These are phyloP conservation scores for Peronospora tabacina DNA, from an alignment of 352 stramenopile species.

Conservation along the genomic window DNA sequence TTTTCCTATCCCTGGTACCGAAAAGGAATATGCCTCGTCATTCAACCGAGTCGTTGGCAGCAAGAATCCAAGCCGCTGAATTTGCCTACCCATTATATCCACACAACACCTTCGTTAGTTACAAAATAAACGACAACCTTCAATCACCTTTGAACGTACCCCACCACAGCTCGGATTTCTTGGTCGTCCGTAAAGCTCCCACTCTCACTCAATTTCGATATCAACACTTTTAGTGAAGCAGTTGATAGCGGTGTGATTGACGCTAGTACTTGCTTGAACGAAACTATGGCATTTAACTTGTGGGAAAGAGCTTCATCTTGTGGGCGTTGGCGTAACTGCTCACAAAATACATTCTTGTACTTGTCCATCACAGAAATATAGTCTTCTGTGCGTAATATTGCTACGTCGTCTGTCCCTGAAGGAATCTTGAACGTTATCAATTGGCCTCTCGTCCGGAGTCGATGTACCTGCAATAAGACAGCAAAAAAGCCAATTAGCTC, in stretches of 20 bases:
- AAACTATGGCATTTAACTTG: conserved; percentile 37
- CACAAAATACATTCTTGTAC: conserved; percentile 26
- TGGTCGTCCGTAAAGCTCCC: conserved; percentile 3
- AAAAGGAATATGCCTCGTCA: conserved; percentile 42
- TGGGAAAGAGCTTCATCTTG: conserved; percentile 12
- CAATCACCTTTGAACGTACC: conserved; percentile 20
- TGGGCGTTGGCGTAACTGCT: conserved; percentile 20
- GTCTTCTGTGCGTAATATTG: conserved; percentile 26
- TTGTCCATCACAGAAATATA: conserved; percentile 36
- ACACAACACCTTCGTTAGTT: not conserved
- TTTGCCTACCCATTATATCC: conserved; percentile 15
- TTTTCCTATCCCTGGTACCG: conserved; percentile 51
- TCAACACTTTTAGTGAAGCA: conserved; percentile 26
- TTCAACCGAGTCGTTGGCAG: conserved; percentile 36
- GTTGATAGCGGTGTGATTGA: conserved; percentile 28
- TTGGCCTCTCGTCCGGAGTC: conserved; percentile 29
- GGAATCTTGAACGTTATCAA: conserved; percentile 48
- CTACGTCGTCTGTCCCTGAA: conserved; percentile 34
- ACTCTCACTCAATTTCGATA: conserved; percentile 15
- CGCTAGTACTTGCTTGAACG: conserved; percentile 29
- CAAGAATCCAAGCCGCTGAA: conserved; percentile 51
- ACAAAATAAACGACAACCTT: not conserved
- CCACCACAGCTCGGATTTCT: conserved; percentile 24
- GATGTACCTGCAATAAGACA: conserved; percentile 32
- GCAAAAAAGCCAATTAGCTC: conserved; percentile 4